Base-by-base conservation (phyloP, 2,329 filamentous ascomycete genomes). In the Alternaria dauci region DNA sequence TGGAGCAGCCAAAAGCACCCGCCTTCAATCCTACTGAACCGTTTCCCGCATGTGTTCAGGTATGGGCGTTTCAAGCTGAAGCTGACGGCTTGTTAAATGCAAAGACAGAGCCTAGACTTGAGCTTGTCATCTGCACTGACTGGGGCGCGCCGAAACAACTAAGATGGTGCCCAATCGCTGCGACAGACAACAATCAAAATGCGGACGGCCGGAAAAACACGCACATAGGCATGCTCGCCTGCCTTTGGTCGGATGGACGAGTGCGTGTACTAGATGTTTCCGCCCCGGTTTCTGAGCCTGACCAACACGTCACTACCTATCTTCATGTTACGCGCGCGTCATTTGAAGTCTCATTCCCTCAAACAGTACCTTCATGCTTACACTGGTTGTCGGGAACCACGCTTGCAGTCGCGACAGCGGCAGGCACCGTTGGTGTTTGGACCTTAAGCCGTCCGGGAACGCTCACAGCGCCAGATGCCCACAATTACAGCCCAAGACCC, bases 201-300 rank as follows among this genome's bases (percentile, higher is more conserved):
- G 63, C 75, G 1, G 67, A 76, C 12, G 72, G 80, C 25, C 59
- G 74, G 72, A 25, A 66, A 60, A 14, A 69, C 64, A 32, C 67
- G 72, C 47, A 72, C 28, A 48, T 88, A 36, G 86, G 86, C 0
- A 74, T 88, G 7, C 78, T 89, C 25, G 87, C 85, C 5, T 81
- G 82, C 11, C 73, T 89, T 2, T 88, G 84, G 79, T 81, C 80
- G n/a, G 88, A 90, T 70, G 87, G 87, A 5, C 79, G 74, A 47
- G 74, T 87, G 5, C 79, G 86, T 58, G 80, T 89, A 5, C 70
- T 89, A 34, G 82, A 87, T 66, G 70, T 89, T n/a, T 67, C 55
- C 2, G 67, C 53, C 46, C 67, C 56, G 30, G 66, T 57, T 32
- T 41, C 28, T 56, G 61, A 51, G 38, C 52, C 32, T 12, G 61